phyloP scores from a whole-genome alignment of 441 rosid species.

The Erodium texanum region DNA sequence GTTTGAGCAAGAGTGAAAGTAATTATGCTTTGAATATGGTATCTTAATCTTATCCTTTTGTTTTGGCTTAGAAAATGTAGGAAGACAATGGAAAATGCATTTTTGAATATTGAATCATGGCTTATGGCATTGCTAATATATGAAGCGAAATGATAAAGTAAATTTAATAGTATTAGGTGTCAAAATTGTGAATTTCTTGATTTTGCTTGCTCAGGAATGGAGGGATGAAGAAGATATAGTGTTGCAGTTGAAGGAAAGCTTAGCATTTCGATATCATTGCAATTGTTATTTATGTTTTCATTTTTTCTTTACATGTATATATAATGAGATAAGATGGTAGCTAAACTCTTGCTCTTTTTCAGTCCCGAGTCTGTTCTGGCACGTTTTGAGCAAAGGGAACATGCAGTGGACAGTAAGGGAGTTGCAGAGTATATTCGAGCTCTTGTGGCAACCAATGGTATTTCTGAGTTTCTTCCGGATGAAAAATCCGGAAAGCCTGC shows the following conservation, averaged over 20 bases:
- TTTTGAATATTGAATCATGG: neutral
- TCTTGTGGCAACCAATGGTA: slow-evolving; percentile 65
- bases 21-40: neutral
- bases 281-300: neutral
- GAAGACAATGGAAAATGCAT: neutral
- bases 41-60: too few species aligned
- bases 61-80: neutral
- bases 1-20: neutral
- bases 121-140: neutral
- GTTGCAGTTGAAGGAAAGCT: neutral
- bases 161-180: neutral
- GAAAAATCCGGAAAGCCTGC: slow-evolving; percentile 69
- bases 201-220: neutral
- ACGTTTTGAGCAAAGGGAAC: slow-evolving; percentile 79
- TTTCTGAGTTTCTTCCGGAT: slow-evolving; percentile 86
- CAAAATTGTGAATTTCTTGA: neutral
- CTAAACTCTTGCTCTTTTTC: slow-evolving; percentile 5
- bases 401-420: slow-evolving; percentile 72
- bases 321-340: neutral
- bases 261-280: neutral
- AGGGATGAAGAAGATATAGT: neutral
- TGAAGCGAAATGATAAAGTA: too few species aligned
- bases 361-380: slow-evolving; percentile 84
- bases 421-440: slow-evolving; percentile 86
- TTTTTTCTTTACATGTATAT: neutral